These are phyloP conservation scores for Rhodosporidiobolus odoratus DNA, from an alignment of 768 basidiomycete genomes.

Conservation along the genomic window DNA sequence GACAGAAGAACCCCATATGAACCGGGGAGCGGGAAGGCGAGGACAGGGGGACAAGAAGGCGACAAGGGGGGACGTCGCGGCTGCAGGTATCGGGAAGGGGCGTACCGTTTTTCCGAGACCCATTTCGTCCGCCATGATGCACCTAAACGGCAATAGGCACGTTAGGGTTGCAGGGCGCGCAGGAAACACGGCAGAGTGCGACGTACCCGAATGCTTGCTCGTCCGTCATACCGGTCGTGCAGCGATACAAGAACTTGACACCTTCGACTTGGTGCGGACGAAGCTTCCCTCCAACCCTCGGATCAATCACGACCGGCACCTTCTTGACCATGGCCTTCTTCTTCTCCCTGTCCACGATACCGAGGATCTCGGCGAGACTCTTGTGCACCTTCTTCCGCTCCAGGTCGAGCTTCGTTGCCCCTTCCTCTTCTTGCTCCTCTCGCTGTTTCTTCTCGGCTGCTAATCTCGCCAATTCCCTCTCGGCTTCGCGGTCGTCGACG, in stretches of 20 bases:
- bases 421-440: conserved; percentile 49
- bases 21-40: too few species aligned
- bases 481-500: conserved; percentile 82
- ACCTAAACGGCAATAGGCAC: conserved; percentile 55
- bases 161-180: not conserved
- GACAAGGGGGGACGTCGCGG: too few species aligned
- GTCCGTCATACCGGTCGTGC: conserved; percentile 86
- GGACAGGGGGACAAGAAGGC: not conserved
- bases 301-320: conserved; percentile 96
- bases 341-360: conserved; percentile 60
- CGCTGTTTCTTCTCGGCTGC: conserved; percentile 62
- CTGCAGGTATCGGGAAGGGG: too few species aligned
- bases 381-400: conserved; percentile 74
- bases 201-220: conserved; percentile 63
- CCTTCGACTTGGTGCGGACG: conserved; percentile 98
- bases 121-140: conserved; percentile 99
- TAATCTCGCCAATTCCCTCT: conserved; percentile 70
- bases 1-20: too few species aligned
- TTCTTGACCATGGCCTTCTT: conserved; percentile 70
- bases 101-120: conserved; percentile 65
- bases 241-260: conserved; percentile 96
- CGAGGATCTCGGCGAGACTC: conserved; percentile 71
- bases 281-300: conserved; percentile 73
- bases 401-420: conserved; percentile 50
- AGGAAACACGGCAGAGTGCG: not conserved